Percentiles rank a stretch among this genome's conserved stretches.
These are phyloP conservation scores for Lyophyllum semitale DNA, from an alignment of 768 basidiomycete genomes.

Conservation along the genomic window DNA sequence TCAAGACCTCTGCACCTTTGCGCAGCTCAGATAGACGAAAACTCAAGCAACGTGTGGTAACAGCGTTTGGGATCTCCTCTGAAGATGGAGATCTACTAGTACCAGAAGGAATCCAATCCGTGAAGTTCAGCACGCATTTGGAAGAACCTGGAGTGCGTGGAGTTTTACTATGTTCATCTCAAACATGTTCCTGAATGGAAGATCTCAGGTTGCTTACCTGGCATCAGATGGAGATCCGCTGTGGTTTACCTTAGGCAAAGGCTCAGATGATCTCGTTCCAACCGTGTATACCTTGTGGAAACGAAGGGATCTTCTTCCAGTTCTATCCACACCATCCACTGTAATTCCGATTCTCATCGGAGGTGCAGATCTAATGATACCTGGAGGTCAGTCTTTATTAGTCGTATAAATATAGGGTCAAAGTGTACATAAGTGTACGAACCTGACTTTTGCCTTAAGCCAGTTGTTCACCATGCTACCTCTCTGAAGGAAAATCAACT, in stretches of 20 bases:
- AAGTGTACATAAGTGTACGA: background rate
- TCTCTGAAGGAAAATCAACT: conserved; percentile 49
- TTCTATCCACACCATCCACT: conserved; percentile 66
- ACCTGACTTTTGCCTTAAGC: conserved; percentile 30
- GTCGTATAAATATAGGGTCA: background rate
- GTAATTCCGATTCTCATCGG: conserved; percentile 72
- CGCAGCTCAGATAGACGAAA: conserved; percentile 75
- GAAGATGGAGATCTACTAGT: conserved; percentile 72
- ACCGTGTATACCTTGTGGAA: conserved; percentile 85
- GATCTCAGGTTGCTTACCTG: conserved; percentile 61
- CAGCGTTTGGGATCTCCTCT: conserved; percentile 45
- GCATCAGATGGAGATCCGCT: conserved; percentile 68
- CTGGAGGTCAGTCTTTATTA: conserved; percentile 60
- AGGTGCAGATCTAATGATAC: conserved; percentile 90
- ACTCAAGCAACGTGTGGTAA: conserved; percentile 59
- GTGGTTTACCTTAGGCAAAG: conserved; percentile 78
- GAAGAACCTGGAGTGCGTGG: conserved; percentile 62
- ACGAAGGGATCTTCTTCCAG: conserved; percentile 64
- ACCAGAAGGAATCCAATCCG: conserved; percentile 69
- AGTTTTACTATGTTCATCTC: background rate
- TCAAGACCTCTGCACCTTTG: conserved; percentile 77
- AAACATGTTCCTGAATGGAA: background rate
- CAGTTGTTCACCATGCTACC: conserved; percentile 60
- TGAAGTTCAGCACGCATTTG: conserved; percentile 68
- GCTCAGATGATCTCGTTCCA: conserved; percentile 69